phyloP scores from a whole-genome alignment of 2,329 filamentous ascomycete genomes.

The Fusarium nelsonii region DNA sequence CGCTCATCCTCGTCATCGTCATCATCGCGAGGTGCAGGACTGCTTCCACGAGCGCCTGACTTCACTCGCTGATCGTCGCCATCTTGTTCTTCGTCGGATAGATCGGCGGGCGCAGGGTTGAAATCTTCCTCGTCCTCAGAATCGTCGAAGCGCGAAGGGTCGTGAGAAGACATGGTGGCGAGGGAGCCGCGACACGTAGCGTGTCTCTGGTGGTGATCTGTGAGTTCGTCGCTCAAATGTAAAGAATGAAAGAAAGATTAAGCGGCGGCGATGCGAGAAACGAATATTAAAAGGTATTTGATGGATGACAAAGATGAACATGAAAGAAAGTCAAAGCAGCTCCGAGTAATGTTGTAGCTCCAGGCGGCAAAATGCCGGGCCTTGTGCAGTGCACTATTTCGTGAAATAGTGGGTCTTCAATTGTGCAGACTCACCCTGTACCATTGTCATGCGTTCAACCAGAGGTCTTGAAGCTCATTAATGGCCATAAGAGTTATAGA shows the following conservation, averaged over 20 bases:
- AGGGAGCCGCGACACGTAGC: conserved; percentile 36
- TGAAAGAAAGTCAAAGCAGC: conserved; percentile 27
- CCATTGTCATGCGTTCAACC: neutral
- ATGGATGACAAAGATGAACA: conserved; percentile 42
- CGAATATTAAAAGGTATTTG: conserved; percentile 24
- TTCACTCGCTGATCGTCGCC: conserved; percentile 56
- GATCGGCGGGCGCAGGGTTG: conserved; percentile 81
- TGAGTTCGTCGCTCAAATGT: neutral
- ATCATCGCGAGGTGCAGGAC: conserved; percentile 50
- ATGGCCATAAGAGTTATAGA: too few relatives aligned
- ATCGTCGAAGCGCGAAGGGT: conserved; percentile 66
- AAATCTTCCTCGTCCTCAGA: conserved; percentile 89
- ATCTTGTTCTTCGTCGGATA: conserved; percentile 71
- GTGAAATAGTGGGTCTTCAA: conserved; percentile 14
- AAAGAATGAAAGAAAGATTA: conserved; percentile 16
- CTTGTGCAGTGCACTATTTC: conserved; percentile 19
- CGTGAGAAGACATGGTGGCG: conserved; percentile 60
- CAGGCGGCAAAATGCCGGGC: conserved; percentile 40
- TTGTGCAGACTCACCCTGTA: conserved; percentile 11
- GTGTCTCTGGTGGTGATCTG: conserved; percentile 24
- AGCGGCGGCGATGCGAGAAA: conserved; percentile 2
- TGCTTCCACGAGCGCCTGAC: conserved; percentile 57
- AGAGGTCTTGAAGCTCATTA: neutral
- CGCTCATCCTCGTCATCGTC: conserved; percentile 56
- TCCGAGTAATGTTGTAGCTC: conserved; percentile 32